These are phyloP conservation scores for Fusarium pseudograminearum DNA, from an alignment of 2,329 filamentous ascomycete species.

Conservation along the genomic window DNA sequence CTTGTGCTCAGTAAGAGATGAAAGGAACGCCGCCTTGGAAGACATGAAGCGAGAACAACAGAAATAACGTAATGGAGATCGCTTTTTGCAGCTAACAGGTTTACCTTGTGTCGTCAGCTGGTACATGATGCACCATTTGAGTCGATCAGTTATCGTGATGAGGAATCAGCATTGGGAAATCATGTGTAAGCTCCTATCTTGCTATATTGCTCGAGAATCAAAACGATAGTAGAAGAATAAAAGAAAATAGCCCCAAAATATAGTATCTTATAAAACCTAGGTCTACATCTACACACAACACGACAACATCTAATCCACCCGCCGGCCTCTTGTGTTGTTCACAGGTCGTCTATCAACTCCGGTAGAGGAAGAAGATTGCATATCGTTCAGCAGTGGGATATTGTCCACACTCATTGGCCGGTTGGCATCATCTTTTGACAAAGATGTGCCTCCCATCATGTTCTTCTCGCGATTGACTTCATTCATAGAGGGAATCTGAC, in stretches of 20 bases:
- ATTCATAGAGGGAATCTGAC: constrained; percentile 31
- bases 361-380: constrained; percentile 51
- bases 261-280: not conserved
- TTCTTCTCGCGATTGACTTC: constrained; percentile 39
- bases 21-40: too few species aligned
- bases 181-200: not conserved
- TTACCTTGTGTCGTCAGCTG: not conserved
- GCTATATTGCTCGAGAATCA: not conserved
- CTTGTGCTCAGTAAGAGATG: not conserved
- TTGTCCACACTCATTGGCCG: constrained; percentile 59
- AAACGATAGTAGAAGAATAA: not conserved
- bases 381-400: constrained; percentile 69
- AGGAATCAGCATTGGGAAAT: not conserved
- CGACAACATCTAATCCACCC: constrained; percentile 44
- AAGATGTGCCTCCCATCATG: constrained; percentile 23
- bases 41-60: not conserved
- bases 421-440: constrained; percentile 37
- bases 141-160: not conserved
- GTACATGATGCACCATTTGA: not conserved
- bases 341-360: constrained; percentile 60
- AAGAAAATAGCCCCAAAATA: not conserved
- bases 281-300: not conserved
- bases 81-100: too few species aligned
- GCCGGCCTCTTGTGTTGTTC: constrained; percentile 63
- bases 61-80: not conserved